Evolutionary conservation across 2,329 filamentous ascomycete species (phyloP).

Genomic region (Ophiostoma tasmaniense): DNA sequence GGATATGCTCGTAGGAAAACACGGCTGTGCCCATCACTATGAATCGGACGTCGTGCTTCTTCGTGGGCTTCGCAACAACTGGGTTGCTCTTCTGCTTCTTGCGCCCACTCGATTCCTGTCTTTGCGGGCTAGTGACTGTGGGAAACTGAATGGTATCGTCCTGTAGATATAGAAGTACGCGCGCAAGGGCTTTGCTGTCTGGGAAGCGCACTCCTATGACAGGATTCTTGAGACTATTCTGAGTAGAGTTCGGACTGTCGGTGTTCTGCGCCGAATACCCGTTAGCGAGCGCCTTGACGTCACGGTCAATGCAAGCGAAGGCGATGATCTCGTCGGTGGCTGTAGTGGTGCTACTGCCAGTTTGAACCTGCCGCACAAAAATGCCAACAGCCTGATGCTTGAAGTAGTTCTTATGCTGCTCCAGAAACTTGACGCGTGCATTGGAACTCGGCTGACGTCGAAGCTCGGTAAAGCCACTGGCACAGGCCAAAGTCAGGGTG

Average conservation of each 20-base stretch:
- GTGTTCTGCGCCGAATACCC: neutral
- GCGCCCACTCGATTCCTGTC: neutral
- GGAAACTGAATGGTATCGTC: slow-evolving; percentile 4
- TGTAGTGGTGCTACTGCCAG: neutral
- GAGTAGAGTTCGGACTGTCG: neutral
- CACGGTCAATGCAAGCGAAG: slow-evolving; percentile 50
- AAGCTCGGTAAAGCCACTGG: slow-evolving; percentile 38
- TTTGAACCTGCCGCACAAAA: slow-evolving; percentile 35
- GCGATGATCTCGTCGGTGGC: slow-evolving; percentile 40
- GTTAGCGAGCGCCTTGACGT: slow-evolving; percentile 36
- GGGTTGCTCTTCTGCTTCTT: neutral
- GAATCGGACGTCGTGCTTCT: slow-evolving; percentile 33
- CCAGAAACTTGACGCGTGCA: slow-evolving; percentile 37
- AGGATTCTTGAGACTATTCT: slow-evolving; percentile 30
- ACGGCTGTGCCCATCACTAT: slow-evolving; percentile 55
- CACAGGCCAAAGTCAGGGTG: slow-evolving; percentile 34
- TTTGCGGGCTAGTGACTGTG: neutral
- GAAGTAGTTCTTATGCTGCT: slow-evolving; percentile 41
- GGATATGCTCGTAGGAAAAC: slow-evolving; percentile 61
- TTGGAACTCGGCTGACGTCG: slow-evolving; percentile 19
- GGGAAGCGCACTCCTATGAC: slow-evolving; percentile 44
- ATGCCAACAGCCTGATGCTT: slow-evolving; percentile 55
- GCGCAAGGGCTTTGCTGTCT: slow-evolving; percentile 36
- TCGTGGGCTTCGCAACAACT: slow-evolving; percentile 1
- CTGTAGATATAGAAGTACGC: slow-evolving; percentile 39